Conservation (phyloP, 225 moss, liverwort and hornwort genomes). For the Physcomitrellopsis africana region DNA sequence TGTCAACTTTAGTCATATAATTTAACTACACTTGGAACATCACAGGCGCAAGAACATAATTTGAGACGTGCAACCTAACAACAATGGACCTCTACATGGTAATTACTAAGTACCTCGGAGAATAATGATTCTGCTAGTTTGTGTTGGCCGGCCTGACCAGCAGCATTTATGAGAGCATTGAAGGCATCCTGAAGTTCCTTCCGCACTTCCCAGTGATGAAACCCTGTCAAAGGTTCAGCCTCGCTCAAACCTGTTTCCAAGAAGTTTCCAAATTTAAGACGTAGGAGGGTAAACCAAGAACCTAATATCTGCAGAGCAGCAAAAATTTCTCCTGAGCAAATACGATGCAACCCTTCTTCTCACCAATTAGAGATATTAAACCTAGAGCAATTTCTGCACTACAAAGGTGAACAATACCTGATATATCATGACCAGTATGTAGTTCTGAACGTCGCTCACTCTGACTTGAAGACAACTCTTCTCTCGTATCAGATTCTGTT, state of each 20-base stretch:
- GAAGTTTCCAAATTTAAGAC: constrained; percentile 20
- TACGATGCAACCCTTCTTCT: constrained; percentile 21
- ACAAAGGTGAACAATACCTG: constrained; percentile 30
- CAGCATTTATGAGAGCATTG: constrained; percentile 90
- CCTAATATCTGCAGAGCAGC: constrained; percentile 13
- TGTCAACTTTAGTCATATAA: constrained; percentile 18
- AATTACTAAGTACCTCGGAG: constrained; percentile 66
- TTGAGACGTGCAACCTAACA: constrained; percentile 8
- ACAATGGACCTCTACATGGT: constrained; percentile 1
- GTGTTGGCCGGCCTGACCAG: constrained; percentile 78
- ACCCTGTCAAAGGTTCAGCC: constrained; percentile 44
- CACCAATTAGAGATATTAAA: constrained; percentile 10
- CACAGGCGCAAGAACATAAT: not conserved
- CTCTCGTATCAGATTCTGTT: constrained; percentile 33
- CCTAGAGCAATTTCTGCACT: constrained; percentile 21
- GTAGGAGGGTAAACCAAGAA: constrained; percentile 10
- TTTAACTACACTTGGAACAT: constrained; percentile 15
- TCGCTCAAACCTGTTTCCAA: constrained; percentile 40
- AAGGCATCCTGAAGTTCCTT: constrained; percentile 89
- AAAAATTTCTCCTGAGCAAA: not conserved
- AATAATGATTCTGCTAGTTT: constrained; percentile 86
- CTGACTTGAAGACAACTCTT: constrained; percentile 26
- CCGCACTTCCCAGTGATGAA: constrained; percentile 69
- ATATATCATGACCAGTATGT: not conserved
- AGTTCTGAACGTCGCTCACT: constrained; percentile 32